Percentiles rank a stretch among this genome's conserved stretches.
Conservation (phyloP, 441 rosid genomes). For the Gossypium davidsonii region DNA sequence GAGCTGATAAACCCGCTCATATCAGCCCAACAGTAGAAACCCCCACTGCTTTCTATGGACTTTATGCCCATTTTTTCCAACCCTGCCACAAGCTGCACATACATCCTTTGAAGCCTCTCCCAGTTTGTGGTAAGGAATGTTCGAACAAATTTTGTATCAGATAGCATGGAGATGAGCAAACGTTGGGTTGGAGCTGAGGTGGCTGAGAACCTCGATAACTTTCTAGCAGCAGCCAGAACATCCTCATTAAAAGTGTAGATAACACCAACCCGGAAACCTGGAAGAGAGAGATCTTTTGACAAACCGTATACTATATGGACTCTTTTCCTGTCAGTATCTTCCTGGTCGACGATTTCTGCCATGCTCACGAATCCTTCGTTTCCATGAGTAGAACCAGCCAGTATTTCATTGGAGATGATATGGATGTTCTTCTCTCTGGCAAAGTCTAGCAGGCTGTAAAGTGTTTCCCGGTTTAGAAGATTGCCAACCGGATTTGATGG, state of each 20-base stretch:
- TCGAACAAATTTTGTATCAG: conserved; percentile 38
- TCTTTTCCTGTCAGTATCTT: conserved; percentile 59
- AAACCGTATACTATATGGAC: conserved; percentile 67
- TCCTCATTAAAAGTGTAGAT: conserved; percentile 60
- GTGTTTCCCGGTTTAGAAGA: conserved; percentile 47
- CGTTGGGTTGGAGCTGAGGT: conserved; percentile 58
- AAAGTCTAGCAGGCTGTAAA: conserved; percentile 66
- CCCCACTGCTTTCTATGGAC: conserved; percentile 51
- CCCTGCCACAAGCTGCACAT: conserved; percentile 39
- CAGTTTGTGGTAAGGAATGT: conserved; percentile 35
- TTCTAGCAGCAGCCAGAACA: conserved; percentile 53
- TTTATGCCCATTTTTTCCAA: conserved; percentile 58
- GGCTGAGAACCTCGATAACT: conserved; percentile 60
- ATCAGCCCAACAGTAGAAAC: conserved; percentile 81
- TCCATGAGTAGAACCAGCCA: conserved; percentile 56
- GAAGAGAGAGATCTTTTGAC: conserved; percentile 63
- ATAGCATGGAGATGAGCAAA: conserved; percentile 54
- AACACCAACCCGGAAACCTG: conserved; percentile 56
- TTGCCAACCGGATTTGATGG: conserved; percentile 81
- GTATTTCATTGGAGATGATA: conserved; percentile 61
- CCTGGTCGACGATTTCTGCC: conserved; percentile 56
- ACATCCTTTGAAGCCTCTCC: conserved; percentile 46
- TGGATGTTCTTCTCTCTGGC: conserved; percentile 88
- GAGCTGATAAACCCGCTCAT: conserved; percentile 69
- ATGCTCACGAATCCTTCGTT: conserved; percentile 62